Percentiles rank a stretch among this genome's conserved stretches.
phyloP scores from a whole-genome alignment of 768 basidiomycete genomes.

The Amanita molliuscula region DNA sequence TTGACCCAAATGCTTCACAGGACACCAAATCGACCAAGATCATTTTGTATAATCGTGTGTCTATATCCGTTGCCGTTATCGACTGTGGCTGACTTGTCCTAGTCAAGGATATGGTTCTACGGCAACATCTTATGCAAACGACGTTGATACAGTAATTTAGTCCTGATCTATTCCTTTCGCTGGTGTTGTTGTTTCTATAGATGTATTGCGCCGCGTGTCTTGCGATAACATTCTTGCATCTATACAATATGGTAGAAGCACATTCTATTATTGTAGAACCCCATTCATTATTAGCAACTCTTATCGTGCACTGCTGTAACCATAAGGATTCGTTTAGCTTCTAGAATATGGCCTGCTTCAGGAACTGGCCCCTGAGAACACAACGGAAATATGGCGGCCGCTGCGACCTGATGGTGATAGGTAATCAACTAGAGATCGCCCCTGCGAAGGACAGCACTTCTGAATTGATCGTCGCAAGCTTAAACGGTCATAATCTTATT shows the following conservation, averaged over 20 bases:
- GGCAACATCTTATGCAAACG: conserved; percentile 29
- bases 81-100: neutral
- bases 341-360: too few species aligned
- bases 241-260: neutral
- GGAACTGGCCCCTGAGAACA: too few species aligned
- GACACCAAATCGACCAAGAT: conserved; percentile 46
- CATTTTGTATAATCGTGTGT: conserved; percentile 37
- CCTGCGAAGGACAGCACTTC: too few species aligned
- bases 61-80: neutral
- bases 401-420: too few species aligned
- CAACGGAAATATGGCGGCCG: too few species aligned
- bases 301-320: neutral
- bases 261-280: too few species aligned
- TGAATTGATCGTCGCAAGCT: too few species aligned
- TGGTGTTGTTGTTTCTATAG: neutral
- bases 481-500: too few species aligned
- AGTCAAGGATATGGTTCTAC: conserved; percentile 41
- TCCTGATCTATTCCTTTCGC: neutral
- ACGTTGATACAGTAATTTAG: conserved; percentile 22
- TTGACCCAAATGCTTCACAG: conserved; percentile 19
- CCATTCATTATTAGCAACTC: neutral
- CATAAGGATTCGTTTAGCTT: too few species aligned
- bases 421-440: too few species aligned
- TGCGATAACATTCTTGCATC: neutral
- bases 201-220: neutral